These are phyloP conservation scores for Cryptococcus wingfieldii DNA, from an alignment of 1,284 basidiomycete species.

Conservation along the genomic window DNA sequence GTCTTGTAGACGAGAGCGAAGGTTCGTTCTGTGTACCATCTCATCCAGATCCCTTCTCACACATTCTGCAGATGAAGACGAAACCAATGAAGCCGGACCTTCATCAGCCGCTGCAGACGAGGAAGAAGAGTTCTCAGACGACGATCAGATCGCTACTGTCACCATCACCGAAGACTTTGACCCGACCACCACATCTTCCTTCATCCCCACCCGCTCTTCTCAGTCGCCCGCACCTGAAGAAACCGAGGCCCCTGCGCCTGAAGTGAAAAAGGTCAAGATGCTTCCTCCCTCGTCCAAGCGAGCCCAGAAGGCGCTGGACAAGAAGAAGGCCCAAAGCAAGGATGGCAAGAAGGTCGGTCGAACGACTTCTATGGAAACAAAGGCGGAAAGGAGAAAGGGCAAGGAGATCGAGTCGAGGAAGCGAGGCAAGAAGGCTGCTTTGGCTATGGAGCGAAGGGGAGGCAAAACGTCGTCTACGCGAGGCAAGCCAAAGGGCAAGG, in stretches of 20 bases:
- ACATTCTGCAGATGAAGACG: slow-evolving; percentile 10
- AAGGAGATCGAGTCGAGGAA: slow-evolving; percentile 41
- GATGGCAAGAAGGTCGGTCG: slow-evolving; percentile 19
- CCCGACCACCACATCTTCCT: slow-evolving; percentile 14
- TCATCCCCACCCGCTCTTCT: slow-evolving; percentile 3
- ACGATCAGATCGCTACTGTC: slow-evolving; percentile 47
- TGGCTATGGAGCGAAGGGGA: slow-evolving; percentile 41
- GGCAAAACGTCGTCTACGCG: slow-evolving; percentile 9
- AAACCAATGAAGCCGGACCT: slow-evolving; percentile 22
- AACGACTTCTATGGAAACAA: slow-evolving; percentile 43
- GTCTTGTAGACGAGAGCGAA: slow-evolving; percentile 30
- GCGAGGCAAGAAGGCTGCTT: slow-evolving; percentile 37
- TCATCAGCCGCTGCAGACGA: slow-evolving; percentile 10
- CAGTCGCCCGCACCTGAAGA: slow-evolving; percentile 14
- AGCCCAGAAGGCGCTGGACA: slow-evolving; percentile 24
- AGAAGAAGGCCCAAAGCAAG: slow-evolving; percentile 28
- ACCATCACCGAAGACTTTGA: slow-evolving; percentile 50
- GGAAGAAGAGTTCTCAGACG: slow-evolving; percentile 45
- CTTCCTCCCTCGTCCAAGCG: slow-evolving; percentile 40
- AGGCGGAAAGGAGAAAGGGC: slow-evolving; percentile 42
- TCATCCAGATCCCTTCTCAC: neutral
- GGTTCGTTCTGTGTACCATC: neutral
- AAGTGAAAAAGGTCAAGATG: slow-evolving; percentile 22
- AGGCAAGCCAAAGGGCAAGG: slow-evolving; percentile 18
- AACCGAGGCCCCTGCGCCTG: neutral